Percentiles rank a stretch among this genome's conserved stretches.
phyloP scores from a whole-genome alignment of 2,329 filamentous ascomycete species.

The Colletotrichum somersetense region DNA sequence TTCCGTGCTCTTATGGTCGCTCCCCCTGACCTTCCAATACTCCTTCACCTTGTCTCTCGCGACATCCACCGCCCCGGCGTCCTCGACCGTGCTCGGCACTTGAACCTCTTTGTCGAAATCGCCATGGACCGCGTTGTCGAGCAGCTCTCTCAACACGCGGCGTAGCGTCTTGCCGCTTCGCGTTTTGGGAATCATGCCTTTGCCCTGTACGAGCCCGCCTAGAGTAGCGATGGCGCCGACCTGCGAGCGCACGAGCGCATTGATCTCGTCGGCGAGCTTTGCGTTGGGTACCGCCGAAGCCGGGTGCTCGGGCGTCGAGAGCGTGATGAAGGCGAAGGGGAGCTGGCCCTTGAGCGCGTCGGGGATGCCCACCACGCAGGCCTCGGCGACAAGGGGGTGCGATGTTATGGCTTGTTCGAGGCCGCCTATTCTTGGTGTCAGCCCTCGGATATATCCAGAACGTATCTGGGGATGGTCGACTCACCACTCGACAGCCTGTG shows the following conservation, averaged over 20 bases:
- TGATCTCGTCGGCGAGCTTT: slow-evolving; percentile 71
- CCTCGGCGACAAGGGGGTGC: slow-evolving; percentile 84
- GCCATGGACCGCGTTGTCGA: slow-evolving; percentile 84
- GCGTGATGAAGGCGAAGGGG: slow-evolving; percentile 87
- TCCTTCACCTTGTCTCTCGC: slow-evolving; percentile 78
- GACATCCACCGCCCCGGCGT: slow-evolving; percentile 78
- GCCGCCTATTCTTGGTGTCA: slow-evolving; percentile 66
- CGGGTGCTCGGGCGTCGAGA: slow-evolving; percentile 61
- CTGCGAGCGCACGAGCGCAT: slow-evolving; percentile 78
- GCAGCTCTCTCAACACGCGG: slow-evolving; percentile 82
- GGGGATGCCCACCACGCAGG: slow-evolving; percentile 87
- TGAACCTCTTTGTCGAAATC: slow-evolving; percentile 79
- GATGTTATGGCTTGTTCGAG: slow-evolving; percentile 93
- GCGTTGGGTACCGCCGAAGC: slow-evolving; percentile 62
- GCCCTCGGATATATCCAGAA: background rate
- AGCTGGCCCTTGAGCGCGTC: slow-evolving; percentile 90
- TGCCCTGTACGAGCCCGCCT: slow-evolving; percentile 86
- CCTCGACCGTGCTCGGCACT: slow-evolving; percentile 89
- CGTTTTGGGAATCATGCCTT: slow-evolving; percentile 91
- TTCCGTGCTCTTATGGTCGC: slow-evolving; percentile 59
- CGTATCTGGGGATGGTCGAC: slow-evolving; percentile 43
- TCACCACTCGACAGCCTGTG: slow-evolving; percentile 89
- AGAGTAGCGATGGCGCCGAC: slow-evolving; percentile 90
- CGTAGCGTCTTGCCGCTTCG: slow-evolving; percentile 91
- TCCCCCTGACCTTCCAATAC: slow-evolving; percentile 75